Conservation (phyloP, 106 monocot species). For the Allium fistulosum region DNA sequence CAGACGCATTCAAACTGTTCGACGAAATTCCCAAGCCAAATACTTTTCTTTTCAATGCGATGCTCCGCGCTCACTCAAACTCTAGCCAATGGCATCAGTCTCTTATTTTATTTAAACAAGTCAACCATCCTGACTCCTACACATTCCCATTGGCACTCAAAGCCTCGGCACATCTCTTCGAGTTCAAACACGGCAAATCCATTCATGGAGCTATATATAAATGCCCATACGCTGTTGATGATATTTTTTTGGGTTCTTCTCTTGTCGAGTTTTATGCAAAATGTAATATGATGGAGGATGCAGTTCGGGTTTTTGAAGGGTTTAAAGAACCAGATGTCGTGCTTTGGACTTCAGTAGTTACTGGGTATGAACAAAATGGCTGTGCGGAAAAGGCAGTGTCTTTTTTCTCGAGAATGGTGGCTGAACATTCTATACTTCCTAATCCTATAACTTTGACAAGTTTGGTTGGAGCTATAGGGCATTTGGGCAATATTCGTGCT, state of each 20-base stretch:
- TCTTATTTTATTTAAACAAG: slow-evolving; percentile 4
- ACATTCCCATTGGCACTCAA: slow-evolving; percentile 41
- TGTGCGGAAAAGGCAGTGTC: slow-evolving; percentile 17
- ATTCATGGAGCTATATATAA: slow-evolving; percentile 29
- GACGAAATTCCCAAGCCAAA: slow-evolving; percentile 27
- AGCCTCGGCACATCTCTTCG: slow-evolving; percentile 20
- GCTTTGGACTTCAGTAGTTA: slow-evolving; percentile 50
- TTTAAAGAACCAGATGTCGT: slow-evolving; percentile 44
- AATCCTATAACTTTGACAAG: slow-evolving; percentile 34
- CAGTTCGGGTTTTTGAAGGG: slow-evolving; percentile 35
- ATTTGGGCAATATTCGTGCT: slow-evolving; percentile 23
- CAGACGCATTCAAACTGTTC: slow-evolving; percentile 7
- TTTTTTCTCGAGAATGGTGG: slow-evolving; percentile 39
- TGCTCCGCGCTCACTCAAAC: slow-evolving; percentile 35
- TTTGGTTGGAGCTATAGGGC: slow-evolving; percentile 29
- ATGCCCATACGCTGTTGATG: slow-evolving; percentile 3
- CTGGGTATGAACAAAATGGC: slow-evolving; percentile 48
- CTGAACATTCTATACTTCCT: slow-evolving; percentile 23
- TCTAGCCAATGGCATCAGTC: slow-evolving; percentile 27
- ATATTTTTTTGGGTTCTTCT: slow-evolving; percentile 48
- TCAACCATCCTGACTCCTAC: slow-evolving; percentile 26
- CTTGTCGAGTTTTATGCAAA: slow-evolving; percentile 50
- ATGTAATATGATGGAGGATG: slow-evolving; percentile 36
- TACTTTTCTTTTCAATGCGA: slow-evolving; percentile 39
- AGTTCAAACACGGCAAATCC: slow-evolving; percentile 20